These are phyloP conservation scores for Setomelanomma holmii DNA, from an alignment of 2,329 filamentous ascomycete genomes.

Conservation along the genomic window DNA sequence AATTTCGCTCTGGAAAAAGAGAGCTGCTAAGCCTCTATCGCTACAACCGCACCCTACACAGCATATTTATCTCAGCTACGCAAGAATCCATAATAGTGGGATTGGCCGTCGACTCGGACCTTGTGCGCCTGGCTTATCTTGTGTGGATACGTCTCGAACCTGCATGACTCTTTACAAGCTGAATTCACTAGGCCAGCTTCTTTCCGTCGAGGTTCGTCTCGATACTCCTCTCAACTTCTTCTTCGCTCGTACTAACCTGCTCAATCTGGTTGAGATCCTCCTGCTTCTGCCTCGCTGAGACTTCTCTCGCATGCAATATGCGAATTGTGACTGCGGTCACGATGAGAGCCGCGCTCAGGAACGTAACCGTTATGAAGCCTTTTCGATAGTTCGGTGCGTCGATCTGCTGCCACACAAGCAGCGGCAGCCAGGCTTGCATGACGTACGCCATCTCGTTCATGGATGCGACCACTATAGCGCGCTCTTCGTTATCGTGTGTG, in stretches of 20 bases:
- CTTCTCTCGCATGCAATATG: conserved; percentile 52
- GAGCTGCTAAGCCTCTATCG: no score
- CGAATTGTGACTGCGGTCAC: conserved; percentile 58
- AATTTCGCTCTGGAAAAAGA: no score
- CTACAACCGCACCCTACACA: no score
- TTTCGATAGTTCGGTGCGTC: conserved; percentile 68
- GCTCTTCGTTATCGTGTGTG: conserved; percentile 66
- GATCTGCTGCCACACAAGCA: conserved; percentile 70
- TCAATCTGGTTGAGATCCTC: background rate
- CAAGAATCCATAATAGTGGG: no score
- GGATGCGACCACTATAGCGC: conserved; percentile 68
- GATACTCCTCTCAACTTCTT: background rate
- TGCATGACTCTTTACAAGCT: no score
- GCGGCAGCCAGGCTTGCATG: conserved; percentile 72
- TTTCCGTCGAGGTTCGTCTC: background rate
- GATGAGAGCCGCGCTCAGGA: conserved; percentile 52
- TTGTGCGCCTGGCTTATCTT: no score
- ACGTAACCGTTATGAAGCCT: conserved; percentile 61
- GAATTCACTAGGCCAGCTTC: background rate
- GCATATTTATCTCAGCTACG: no score
- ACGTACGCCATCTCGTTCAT: conserved; percentile 77
- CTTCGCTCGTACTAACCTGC: conserved; percentile 4
- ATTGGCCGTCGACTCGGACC: no score
- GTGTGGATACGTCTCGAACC: no score
- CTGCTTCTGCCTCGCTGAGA: conserved; percentile 3